Evolutionary conservation across 1,284 basidiomycete genomes (phyloP), one percentile per base, ranked within the genome.

Genomic region (Apiotrichum gamsii): DNA sequence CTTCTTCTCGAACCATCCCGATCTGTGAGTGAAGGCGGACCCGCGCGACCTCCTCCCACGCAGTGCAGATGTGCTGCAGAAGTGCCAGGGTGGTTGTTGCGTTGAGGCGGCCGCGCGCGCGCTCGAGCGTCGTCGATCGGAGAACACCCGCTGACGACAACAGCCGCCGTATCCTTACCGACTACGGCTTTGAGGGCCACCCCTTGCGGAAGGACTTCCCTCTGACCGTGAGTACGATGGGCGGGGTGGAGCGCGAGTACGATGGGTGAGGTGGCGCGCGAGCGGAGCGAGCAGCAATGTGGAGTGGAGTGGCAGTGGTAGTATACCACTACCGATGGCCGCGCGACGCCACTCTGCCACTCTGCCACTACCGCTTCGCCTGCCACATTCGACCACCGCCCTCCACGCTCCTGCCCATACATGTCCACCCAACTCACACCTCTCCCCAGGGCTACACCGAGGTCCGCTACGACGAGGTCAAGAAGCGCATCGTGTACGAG

Each of bases 151-250:
- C 49, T 50, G 45, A 53, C 55, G 25, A 11, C 6, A 47, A 24
- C 49, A 91, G 88, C 34, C 87, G 94, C 57, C 85, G 95, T 51
- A 94, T 99, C 72, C 77, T 99, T 62, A 99, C 95, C 41, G 95
- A 99, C 74, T 99, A 99, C 71, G 87, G 90, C 45, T 98, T 98
- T 70, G 95, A 98, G 74, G 95, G 95, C 21, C 91, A 99, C 71
- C 94, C 94, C 13, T 74, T 99, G 51, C 82, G 95, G 58, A 99
- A 99, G 72, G 94, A 98, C 72, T 98, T 97, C 80, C 94, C 93
- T 16, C 74, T 98, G 57, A 95, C 90, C 4, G 89, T 89, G 67
- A 58, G 81, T 44, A 4, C n/a, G n/a, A n/a, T n/a, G n/a, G n/a
- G n/a, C n/a, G n/a, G n/a, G n/a, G n/a, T n/a, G n/a, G n/a, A n/a